Percentiles rank a stretch among this genome's conserved stretches.
Evolutionary conservation across 345 rosid species (phyloP).

Genomic region (Euclidium syriacum): DNA sequence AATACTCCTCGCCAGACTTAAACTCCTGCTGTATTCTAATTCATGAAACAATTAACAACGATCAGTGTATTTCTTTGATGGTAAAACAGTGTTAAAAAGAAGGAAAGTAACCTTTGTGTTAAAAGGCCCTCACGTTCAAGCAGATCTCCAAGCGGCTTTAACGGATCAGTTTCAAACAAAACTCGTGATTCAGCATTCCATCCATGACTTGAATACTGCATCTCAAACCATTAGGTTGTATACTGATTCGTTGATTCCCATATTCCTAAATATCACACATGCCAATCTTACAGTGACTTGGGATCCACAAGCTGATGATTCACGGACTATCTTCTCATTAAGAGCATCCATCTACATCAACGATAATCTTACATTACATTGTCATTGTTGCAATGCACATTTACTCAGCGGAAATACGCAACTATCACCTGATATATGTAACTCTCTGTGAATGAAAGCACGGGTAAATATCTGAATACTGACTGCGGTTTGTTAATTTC

Average conservation of each 20-base stretch:
- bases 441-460: conserved; percentile 77
- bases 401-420: background rate
- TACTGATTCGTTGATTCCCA: background rate
- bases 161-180: conserved; percentile 43
- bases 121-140: conserved; percentile 58
- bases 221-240: conserved; percentile 18
- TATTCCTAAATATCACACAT: background rate
- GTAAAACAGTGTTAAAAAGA: background rate
- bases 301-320: conserved; percentile 31
- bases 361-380: conserved; percentile 2
- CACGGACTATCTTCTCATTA: conserved; percentile 59
- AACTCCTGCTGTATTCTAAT: conserved; percentile 66
- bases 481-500: conserved; percentile 50
- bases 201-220: conserved; percentile 34
- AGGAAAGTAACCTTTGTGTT: conserved; percentile 46
- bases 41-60: conserved; percentile 2
- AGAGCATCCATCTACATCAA: conserved; percentile 68
- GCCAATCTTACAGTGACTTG: conserved; percentile 22
- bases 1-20: conserved; percentile 66
- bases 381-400: background rate
- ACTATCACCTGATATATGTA: conserved; percentile 76
- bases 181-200: conserved; percentile 24
- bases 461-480: conserved; percentile 60
- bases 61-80: background rate
- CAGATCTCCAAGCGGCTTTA: conserved; percentile 44